phyloP scores from a whole-genome alignment of 2,329 filamentous ascomycete species.

The Trichoderma asperellum region DNA sequence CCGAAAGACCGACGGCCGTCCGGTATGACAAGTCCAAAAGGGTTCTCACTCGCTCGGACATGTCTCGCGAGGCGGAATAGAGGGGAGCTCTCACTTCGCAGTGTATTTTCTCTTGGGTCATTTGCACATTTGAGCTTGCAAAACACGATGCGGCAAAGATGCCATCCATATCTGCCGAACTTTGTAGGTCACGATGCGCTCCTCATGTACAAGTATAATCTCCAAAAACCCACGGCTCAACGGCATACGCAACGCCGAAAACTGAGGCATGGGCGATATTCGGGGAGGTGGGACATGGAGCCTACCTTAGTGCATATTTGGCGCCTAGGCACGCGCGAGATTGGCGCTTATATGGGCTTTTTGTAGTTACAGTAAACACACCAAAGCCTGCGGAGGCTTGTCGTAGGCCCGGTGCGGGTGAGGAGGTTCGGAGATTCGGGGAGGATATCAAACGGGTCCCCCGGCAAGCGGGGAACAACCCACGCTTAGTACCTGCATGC shows the following conservation, averaged over 20 bases:
- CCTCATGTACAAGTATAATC: not conserved
- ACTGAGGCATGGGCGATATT: not conserved
- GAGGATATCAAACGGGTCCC: not conserved
- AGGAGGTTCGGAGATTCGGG: slow-evolving; percentile 23
- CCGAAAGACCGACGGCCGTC: slow-evolving; percentile 20
- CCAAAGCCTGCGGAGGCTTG: not conserved
- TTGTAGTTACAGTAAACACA: too few species aligned
- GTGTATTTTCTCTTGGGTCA: not conserved
- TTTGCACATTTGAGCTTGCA: not conserved
- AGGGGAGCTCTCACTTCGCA: not conserved
- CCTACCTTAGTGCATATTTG: not conserved
- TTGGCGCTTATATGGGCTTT: slow-evolving; percentile 8
- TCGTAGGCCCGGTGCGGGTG: not conserved
- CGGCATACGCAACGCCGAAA: slow-evolving; percentile 2
- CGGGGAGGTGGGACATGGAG: slow-evolving; percentile 7
- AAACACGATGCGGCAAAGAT: not conserved
- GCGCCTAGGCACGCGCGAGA: slow-evolving; percentile 7
- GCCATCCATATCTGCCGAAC: slow-evolving; percentile 8
- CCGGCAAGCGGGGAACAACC: not conserved
- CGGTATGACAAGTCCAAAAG: not conserved
- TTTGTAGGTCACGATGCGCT: not conserved
- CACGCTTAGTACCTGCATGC: slow-evolving; percentile 16
- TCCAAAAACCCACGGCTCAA: not conserved
- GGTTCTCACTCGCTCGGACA: not conserved
- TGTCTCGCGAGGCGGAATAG: slow-evolving; percentile 4